Evolutionary conservation across 352 stramenopile genomes (phyloP).

Genomic region (Pythium apleroticum): DNA sequence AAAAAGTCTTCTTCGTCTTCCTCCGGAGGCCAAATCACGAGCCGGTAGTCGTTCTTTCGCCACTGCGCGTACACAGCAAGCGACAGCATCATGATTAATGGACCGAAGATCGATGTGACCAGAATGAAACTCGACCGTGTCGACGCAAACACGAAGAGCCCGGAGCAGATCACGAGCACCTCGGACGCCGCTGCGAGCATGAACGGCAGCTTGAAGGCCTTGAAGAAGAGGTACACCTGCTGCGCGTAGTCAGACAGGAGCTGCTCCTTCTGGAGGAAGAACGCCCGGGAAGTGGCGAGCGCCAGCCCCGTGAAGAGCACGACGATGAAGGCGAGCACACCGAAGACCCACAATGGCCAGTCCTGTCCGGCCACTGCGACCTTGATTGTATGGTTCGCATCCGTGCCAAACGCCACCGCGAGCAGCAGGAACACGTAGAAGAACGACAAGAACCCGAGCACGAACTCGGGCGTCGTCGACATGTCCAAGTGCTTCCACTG

Average conservation of each 20-base stretch:
- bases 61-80: constrained; percentile 76
- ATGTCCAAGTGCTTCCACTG: constrained; percentile 68
- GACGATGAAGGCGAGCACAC: constrained; percentile 78
- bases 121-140: constrained; percentile 80
- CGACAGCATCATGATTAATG: constrained; percentile 76
- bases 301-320: constrained; percentile 76
- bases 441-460: constrained; percentile 79
- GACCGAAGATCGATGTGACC: constrained; percentile 69
- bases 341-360: constrained; percentile 87
- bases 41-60: constrained; percentile 79
- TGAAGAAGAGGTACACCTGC: constrained; percentile 74
- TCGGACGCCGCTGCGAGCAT: constrained; percentile 78
- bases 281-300: constrained; percentile 72
- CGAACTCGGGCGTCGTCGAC: constrained; percentile 81
- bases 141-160: constrained; percentile 78
- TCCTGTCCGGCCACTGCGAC: constrained; percentile 60
- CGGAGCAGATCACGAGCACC: constrained; percentile 79
- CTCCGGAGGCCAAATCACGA: constrained; percentile 81
- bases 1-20: constrained; percentile 80
- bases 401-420: constrained; percentile 65
- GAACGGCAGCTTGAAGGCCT: constrained; percentile 64
- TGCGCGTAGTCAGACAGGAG: constrained; percentile 74
- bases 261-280: constrained; percentile 80
- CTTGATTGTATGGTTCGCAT: constrained; percentile 45
- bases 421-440: constrained; percentile 86